Evolutionary conservation across 805 yeast genomes (phyloP).

Genomic region (Barnettozyma siamensis): DNA sequence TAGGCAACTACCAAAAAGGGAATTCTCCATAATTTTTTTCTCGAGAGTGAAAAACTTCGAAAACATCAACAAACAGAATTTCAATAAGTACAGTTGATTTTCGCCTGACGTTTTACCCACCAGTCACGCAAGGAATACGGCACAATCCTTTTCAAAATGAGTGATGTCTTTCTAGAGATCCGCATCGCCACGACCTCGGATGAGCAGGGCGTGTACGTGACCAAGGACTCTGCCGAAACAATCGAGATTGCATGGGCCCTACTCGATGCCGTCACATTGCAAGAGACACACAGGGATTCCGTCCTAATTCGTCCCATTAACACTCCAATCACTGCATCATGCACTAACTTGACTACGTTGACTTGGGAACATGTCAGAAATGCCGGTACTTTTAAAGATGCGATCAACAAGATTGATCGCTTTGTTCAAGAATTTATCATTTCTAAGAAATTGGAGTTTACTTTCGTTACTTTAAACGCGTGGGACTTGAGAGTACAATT

Average conservation of each 20-base stretch:
- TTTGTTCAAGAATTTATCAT: constrained; percentile 41
- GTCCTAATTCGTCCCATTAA: constrained; percentile 53
- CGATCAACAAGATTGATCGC: constrained; percentile 48
- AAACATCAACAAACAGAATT: constrained; percentile 1
- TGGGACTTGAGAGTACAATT: constrained; percentile 74
- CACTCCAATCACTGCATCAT: constrained; percentile 58
- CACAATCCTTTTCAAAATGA: too few species aligned
- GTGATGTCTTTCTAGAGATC: constrained; percentile 52
- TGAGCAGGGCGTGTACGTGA: constrained; percentile 50
- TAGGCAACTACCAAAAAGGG: background rate
- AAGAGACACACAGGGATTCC: constrained; percentile 37
- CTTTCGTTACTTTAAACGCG: constrained; percentile 60
- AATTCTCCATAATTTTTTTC: background rate
- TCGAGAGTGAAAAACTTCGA: constrained; percentile 1
- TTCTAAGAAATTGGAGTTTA: constrained; percentile 43
- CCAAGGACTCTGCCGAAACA: constrained; percentile 64
- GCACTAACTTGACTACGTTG: constrained; percentile 45
- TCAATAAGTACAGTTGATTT: too few species aligned
- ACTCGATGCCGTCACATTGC: constrained; percentile 47
- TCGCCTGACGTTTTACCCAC: too few species aligned
- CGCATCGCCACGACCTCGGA: constrained; percentile 64
- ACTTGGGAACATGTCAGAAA: constrained; percentile 56
- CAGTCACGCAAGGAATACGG: too few species aligned
- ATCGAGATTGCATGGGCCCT: constrained; percentile 64
- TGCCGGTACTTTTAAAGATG: constrained; percentile 58